phyloP scores from a whole-genome alignment of 345 rosid species.

The Corchorus capsularis region DNA sequence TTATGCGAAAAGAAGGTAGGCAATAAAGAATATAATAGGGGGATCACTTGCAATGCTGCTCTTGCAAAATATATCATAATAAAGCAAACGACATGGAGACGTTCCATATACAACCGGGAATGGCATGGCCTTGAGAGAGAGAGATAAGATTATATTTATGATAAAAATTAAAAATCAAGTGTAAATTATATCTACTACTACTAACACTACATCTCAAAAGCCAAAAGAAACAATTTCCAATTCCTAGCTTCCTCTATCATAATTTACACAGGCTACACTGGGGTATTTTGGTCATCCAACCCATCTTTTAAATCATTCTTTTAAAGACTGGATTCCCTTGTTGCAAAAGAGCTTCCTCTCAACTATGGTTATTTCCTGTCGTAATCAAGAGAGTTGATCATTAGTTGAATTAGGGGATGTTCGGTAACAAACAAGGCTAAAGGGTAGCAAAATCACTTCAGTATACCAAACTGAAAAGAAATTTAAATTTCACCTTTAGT shows the following conservation, averaged over 20 bases:
- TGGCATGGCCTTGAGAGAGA: slow-evolving; percentile 34
- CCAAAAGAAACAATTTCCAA: slow-evolving; percentile 40
- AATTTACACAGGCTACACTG: slow-evolving; percentile 25
- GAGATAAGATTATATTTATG: slow-evolving; percentile 30
- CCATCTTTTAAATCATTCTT: slow-evolving; percentile 16
- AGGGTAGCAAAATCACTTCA: not conserved
- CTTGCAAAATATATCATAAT: slow-evolving; percentile 32
- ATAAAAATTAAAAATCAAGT: slow-evolving; percentile 31
- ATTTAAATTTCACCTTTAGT: slow-evolving; percentile 41
- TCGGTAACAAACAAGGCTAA: slow-evolving; percentile 5
- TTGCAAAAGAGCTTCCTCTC: slow-evolving; percentile 28
- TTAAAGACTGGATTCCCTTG: slow-evolving; percentile 15
- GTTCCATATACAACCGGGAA: slow-evolving; percentile 46
- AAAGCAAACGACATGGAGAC: slow-evolving; percentile 33
- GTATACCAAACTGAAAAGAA: not conserved
- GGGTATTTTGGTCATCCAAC: slow-evolving; percentile 20
- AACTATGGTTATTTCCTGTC: slow-evolving; percentile 64
- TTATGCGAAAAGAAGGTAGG: not conserved
- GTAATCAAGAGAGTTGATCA: slow-evolving; percentile 23
- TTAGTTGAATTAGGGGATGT: slow-evolving; percentile 1
- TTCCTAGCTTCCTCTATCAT: slow-evolving; percentile 31
- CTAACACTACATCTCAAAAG: slow-evolving; percentile 41
- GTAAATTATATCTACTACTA: slow-evolving; percentile 51
- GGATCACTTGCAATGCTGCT: slow-evolving; percentile 23
- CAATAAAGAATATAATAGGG: not conserved